These are phyloP conservation scores for Exophiala xenobiotica DNA, from an alignment of 2,329 filamentous ascomycete genomes.

Conservation along the genomic window DNA sequence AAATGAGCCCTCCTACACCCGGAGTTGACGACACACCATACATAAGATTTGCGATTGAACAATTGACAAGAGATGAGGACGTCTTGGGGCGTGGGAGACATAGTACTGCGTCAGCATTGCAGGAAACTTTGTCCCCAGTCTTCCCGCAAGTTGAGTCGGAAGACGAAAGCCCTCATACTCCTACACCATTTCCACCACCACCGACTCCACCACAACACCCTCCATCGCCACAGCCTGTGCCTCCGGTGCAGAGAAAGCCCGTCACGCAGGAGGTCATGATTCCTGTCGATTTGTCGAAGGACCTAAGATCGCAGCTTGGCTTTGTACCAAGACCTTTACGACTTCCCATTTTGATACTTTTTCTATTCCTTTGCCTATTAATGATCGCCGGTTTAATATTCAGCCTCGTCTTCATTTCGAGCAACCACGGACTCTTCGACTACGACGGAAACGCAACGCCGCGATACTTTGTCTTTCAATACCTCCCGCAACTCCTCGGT, in stretches of 20 bases:
- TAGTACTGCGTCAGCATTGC: conserved; percentile 37
- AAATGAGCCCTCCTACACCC: conserved; percentile 60
- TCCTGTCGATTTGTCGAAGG: conserved; percentile 46
- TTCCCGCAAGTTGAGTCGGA: conserved; percentile 1
- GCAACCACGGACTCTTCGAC: conserved; percentile 63
- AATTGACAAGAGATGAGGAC: conserved; percentile 73
- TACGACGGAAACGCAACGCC: conserved; percentile 69
- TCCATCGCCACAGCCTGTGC: conserved; percentile 9
- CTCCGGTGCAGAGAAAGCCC: conserved; percentile 18
- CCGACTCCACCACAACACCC: conserved; percentile 15
- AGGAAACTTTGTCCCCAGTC: conserved; percentile 8
- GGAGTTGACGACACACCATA: conserved; percentile 82
- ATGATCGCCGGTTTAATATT: conserved; percentile 74
- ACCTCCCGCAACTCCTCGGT: conserved; percentile 76
- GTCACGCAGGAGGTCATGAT: conserved; percentile 31
- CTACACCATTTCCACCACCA: conserved; percentile 20
- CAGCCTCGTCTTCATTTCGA: conserved; percentile 66
- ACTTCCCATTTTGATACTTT: conserved; percentile 59
- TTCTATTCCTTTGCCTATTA: conserved; percentile 62
- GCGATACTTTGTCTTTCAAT: conserved; percentile 81
- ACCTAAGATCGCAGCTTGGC: conserved; percentile 55
- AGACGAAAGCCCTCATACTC: not conserved
- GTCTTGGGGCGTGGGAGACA: conserved; percentile 56
- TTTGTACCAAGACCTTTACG: conserved; percentile 73
- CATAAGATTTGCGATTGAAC: conserved; percentile 85